Percentiles rank a stretch among this genome's conserved stretches.
Evolutionary conservation across 2,329 filamentous ascomycete species (phyloP).

Genomic region (Teratosphaeria gauchensis): DNA sequence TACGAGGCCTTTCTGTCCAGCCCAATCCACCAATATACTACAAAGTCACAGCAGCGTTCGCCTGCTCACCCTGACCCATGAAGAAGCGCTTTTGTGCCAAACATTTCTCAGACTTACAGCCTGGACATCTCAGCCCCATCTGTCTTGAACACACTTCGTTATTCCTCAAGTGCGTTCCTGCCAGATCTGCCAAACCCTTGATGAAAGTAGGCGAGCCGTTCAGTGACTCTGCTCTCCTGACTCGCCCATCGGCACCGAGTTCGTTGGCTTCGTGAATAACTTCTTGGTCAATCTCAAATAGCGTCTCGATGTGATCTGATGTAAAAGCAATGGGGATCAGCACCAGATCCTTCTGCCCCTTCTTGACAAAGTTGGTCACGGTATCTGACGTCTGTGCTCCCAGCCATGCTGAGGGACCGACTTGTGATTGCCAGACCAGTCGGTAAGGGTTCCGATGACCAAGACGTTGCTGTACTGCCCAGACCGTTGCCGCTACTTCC

Average conservation of each 20-base stretch:
- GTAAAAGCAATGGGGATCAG: conserved; percentile 96
- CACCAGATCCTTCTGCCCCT: conserved; percentile 83
- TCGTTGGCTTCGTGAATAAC: conserved; percentile 82
- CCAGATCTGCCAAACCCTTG: conserved; percentile 76
- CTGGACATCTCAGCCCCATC: conserved; percentile 85
- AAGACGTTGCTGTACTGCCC: conserved; percentile 90
- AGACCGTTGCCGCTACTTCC: conserved; percentile 90
- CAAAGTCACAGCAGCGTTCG: conserved; percentile 20
- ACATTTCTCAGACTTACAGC: conserved; percentile 84
- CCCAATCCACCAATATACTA: conserved; percentile 3
- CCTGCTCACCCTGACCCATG: conserved; percentile 22
- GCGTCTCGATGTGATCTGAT: conserved; percentile 96
- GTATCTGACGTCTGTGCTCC: conserved; percentile 86
- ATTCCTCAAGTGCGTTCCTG: conserved; percentile 65
- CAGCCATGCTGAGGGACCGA: conserved; percentile 89
- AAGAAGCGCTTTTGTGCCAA: conserved; percentile 65
- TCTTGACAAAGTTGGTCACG: conserved; percentile 78
- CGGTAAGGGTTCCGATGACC: conserved; percentile 85
- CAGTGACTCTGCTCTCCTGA: conserved; percentile 84
- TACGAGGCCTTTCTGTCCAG: neutral
- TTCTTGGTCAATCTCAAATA: conserved; percentile 89
- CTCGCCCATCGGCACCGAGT: conserved; percentile 50
- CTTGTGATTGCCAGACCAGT: conserved; percentile 95
- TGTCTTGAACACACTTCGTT: conserved; percentile 67
- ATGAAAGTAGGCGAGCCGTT: conserved; percentile 92